Percentiles rank a stretch among this genome's conserved stretches.
Conservation (phyloP, 176 grass and related monocot genomes). For the Bonia amplexicaulis region DNA sequence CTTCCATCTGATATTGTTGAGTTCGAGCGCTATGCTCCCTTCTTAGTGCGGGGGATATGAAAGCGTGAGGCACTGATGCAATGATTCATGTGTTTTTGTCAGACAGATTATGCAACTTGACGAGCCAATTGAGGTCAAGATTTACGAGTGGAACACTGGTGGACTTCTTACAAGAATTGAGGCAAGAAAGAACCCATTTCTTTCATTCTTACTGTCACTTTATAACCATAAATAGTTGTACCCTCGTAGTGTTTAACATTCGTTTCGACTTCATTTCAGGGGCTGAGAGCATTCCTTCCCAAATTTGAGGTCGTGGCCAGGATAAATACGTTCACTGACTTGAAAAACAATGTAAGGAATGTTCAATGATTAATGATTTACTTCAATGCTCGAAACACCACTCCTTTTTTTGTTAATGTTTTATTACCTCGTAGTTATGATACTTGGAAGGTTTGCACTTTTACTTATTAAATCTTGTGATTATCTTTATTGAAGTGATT, state of each 20-base stretch:
- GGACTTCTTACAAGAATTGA: slow-evolving; percentile 84
- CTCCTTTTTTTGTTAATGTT: neutral
- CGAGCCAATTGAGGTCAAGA: slow-evolving; percentile 75
- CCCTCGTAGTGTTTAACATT: neutral
- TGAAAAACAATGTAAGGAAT: slow-evolving; percentile 73
- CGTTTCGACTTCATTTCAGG: slow-evolving; percentile 47
- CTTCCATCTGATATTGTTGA: neutral
- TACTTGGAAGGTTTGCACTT: neutral
- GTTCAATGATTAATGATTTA: neutral
- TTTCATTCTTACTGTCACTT: neutral
- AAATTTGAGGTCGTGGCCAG: slow-evolving; percentile 79
- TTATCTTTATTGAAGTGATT: slow-evolving; percentile 17
- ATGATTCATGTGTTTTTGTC: slow-evolving; percentile 23
- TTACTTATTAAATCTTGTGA: neutral
- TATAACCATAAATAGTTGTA: neutral
- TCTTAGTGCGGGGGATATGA: neutral
- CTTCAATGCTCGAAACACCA: neutral
- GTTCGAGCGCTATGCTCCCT: neutral
- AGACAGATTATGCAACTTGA: slow-evolving; percentile 83
- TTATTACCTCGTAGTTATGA: neutral
- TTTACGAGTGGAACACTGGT: slow-evolving; percentile 87
- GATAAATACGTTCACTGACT: slow-evolving; percentile 61
- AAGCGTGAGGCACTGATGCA: neutral
- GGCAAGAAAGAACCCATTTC: slow-evolving; percentile 29
- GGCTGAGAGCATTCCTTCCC: slow-evolving; percentile 80